These are phyloP conservation scores for Podaxis mareebaensis DNA, from an alignment of 768 basidiomycete genomes.

Conservation along the genomic window DNA sequence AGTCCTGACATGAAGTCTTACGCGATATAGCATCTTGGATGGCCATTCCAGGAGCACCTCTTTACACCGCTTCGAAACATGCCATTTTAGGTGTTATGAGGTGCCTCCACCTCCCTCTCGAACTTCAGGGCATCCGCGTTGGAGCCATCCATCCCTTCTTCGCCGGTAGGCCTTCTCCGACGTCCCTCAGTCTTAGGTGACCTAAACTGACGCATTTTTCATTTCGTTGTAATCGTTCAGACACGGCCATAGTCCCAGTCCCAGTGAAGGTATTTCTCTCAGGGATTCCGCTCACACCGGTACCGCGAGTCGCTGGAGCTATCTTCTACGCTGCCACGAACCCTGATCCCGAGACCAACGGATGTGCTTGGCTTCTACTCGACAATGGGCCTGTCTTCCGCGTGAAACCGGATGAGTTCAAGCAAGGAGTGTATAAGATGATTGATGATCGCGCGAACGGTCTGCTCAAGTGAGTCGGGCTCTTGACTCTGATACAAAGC, in stretches of 20 bases:
- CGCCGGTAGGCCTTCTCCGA: slow-evolving; percentile 36
- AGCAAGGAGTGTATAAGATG: slow-evolving; percentile 52
- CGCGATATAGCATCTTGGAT: slow-evolving; percentile 47
- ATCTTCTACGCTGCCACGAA: slow-evolving; percentile 54
- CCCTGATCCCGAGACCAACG: slow-evolving; percentile 43
- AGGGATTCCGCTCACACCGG: slow-evolving; percentile 49
- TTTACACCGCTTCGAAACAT: slow-evolving; percentile 57
- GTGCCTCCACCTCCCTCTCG: slow-evolving; percentile 39
- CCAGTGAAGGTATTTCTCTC: slow-evolving; percentile 42
- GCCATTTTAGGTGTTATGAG: slow-evolving; percentile 55
- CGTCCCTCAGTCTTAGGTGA: neutral
- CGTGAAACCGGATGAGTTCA: slow-evolving; percentile 47
- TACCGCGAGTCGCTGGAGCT: slow-evolving; percentile 49
- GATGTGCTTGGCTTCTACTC: slow-evolving; percentile 45
- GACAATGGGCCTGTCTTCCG: slow-evolving; percentile 53
- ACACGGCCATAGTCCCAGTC: slow-evolving; percentile 46
- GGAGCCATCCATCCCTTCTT: slow-evolving; percentile 55
- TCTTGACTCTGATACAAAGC: neutral
- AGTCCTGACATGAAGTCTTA: neutral
- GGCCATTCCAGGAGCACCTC: slow-evolving; percentile 39
- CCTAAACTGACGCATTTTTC: neutral
- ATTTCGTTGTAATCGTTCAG: slow-evolving; percentile 24
- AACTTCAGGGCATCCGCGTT: slow-evolving; percentile 40
- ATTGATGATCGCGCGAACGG: slow-evolving; percentile 43
- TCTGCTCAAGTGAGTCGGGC: slow-evolving; percentile 12